Conservation (phyloP, 805 yeast species). For the Candida qinlingensis region DNA sequence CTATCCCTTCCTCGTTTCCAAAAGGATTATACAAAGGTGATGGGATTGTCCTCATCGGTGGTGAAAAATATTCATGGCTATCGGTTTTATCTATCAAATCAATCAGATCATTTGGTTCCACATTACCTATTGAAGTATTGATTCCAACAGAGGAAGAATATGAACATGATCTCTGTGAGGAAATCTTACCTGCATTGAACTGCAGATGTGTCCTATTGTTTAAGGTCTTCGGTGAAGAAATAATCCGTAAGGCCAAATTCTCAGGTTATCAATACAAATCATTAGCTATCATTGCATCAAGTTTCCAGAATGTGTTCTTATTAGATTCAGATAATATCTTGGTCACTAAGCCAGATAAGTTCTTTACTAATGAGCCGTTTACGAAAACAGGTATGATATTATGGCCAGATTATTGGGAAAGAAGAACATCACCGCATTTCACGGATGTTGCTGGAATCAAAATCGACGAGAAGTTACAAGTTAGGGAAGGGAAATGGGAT, state of each 20-base stretch:
- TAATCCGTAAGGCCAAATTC: slow-evolving; percentile 37
- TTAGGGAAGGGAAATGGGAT: slow-evolving; percentile 24
- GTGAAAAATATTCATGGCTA: slow-evolving; percentile 72
- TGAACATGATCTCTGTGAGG: slow-evolving; percentile 61
- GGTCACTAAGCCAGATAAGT: slow-evolving; percentile 47
- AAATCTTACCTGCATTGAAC: slow-evolving; percentile 50
- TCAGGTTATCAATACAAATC: slow-evolving; percentile 66
- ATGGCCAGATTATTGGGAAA: slow-evolving; percentile 86
- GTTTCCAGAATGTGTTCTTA: slow-evolving; percentile 65
- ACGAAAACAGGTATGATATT: slow-evolving; percentile 40
- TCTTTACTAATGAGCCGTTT: slow-evolving; percentile 53
- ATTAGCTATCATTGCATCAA: slow-evolving; percentile 64
- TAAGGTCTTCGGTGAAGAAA: slow-evolving; percentile 45
- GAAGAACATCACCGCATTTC: slow-evolving; percentile 66
- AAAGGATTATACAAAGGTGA: slow-evolving; percentile 13
- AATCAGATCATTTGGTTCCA: slow-evolving; percentile 53
- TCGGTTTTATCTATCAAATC: slow-evolving; percentile 60
- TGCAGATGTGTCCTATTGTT: slow-evolving; percentile 65
- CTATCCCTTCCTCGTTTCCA: not conserved
- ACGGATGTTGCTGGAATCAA: slow-evolving; percentile 58
- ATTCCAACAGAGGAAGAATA: slow-evolving; percentile 63
- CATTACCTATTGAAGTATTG: slow-evolving; percentile 70
- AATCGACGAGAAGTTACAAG: slow-evolving; percentile 31
- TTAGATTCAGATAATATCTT: slow-evolving; percentile 78
- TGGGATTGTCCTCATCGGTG: slow-evolving; percentile 71